These are phyloP conservation scores for Barnettozyma sp. DNA, from an alignment of 805 yeast genomes.

Conservation along the genomic window DNA sequence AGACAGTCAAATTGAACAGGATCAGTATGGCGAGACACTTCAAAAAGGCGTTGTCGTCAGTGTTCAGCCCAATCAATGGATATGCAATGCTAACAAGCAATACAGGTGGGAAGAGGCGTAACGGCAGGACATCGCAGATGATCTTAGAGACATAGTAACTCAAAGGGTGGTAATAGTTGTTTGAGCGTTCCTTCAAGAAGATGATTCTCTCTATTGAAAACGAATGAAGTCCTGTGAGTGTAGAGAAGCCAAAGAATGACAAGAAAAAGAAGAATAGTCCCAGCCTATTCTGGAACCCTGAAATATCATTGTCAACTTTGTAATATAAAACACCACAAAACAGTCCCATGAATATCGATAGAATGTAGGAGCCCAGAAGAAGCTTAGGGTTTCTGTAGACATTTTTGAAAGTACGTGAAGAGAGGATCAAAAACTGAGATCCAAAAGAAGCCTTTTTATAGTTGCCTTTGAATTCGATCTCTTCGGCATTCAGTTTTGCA, in stretches of 20 bases:
- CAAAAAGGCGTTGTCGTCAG: slow-evolving; percentile 67
- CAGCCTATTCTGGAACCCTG: slow-evolving; percentile 93
- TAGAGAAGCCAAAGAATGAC: slow-evolving; percentile 89
- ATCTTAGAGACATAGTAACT: slow-evolving; percentile 84
- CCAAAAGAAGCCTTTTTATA: slow-evolving; percentile 44
- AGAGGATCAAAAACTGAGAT: slow-evolving; percentile 64
- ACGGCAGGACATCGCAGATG: slow-evolving; percentile 85
- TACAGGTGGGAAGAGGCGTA: slow-evolving; percentile 88
- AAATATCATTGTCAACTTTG: slow-evolving; percentile 76
- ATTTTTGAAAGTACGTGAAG: slow-evolving; percentile 86
- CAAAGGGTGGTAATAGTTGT: slow-evolving; percentile 84
- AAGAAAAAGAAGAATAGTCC: slow-evolving; percentile 89
- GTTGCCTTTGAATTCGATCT: slow-evolving; percentile 21
- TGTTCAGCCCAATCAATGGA: slow-evolving; percentile 83
- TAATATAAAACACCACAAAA: slow-evolving; percentile 85
- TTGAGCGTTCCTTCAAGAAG: slow-evolving; percentile 88
- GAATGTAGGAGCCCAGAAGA: slow-evolving; percentile 74
- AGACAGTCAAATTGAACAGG: slow-evolving; percentile 78
- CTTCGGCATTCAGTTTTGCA: slow-evolving; percentile 18
- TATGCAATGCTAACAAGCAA: slow-evolving; percentile 73
- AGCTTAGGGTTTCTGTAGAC: slow-evolving; percentile 87
- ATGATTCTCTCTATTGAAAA: slow-evolving; percentile 85
- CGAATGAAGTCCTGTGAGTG: slow-evolving; percentile 85
- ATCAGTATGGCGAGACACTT: slow-evolving; percentile 65
- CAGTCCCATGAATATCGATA: slow-evolving; percentile 69